Conservation (phyloP, 2,329 filamentous ascomycete genomes). For the Fusarium sublunatum region DNA sequence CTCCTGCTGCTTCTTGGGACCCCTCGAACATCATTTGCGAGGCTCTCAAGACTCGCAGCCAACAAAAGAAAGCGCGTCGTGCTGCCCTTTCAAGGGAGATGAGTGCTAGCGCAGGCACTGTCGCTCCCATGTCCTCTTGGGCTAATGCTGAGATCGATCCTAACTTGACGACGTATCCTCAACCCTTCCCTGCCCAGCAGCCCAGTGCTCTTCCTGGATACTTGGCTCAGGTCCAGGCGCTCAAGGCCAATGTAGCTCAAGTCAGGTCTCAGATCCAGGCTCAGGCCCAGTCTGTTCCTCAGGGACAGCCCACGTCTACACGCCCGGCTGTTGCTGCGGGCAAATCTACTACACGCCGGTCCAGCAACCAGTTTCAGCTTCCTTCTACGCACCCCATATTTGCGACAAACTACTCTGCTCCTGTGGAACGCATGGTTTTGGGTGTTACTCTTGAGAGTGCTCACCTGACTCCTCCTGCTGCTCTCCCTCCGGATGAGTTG, state of each 20-base stretch:
- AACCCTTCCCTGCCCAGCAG: too few species aligned
- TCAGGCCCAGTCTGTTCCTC: too few species aligned
- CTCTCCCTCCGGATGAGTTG: constrained; percentile 22
- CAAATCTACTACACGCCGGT: not conserved
- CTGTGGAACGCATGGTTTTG: not conserved
- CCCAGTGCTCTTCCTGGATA: too few species aligned
- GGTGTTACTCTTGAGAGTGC: constrained; percentile 3
- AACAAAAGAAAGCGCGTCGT: not conserved
- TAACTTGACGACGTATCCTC: too few species aligned
- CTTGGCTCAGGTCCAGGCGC: too few species aligned
- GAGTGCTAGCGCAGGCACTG: too few species aligned
- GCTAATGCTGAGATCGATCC: not conserved
- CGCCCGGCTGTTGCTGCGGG: not conserved
- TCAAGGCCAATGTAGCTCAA: too few species aligned
- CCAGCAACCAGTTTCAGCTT: not conserved
- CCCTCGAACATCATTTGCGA: not conserved
- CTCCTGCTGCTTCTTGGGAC: not conserved
- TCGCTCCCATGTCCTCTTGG: not conserved
- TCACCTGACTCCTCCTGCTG: not conserved
- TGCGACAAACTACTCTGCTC: not conserved
- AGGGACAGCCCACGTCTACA: not conserved
- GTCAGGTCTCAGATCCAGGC: too few species aligned
- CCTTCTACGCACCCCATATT: not conserved
- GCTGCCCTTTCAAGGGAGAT: not conserved
- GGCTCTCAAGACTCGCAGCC: not conserved